phyloP scores from a whole-genome alignment of 345 rosid species.

The Eucalyptus rudis region DNA sequence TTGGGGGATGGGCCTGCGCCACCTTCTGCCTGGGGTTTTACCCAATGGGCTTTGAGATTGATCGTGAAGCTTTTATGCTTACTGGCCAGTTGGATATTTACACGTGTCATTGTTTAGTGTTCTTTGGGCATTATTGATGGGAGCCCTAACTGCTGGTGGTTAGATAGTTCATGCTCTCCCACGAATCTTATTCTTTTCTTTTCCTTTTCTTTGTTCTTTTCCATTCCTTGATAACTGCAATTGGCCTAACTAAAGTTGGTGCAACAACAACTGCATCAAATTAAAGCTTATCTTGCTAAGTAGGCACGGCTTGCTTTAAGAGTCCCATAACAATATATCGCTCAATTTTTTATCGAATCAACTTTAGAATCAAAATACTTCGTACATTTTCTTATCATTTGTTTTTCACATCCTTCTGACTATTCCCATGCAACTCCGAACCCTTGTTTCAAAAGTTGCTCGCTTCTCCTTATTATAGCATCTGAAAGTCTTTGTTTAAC shows the following conservation, averaged over 20 bases:
- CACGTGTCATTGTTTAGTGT: not conserved
- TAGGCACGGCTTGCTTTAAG: not conserved
- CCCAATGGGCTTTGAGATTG: not conserved
- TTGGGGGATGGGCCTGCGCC: not conserved
- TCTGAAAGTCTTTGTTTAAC: not conserved
- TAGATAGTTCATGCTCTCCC: not conserved
- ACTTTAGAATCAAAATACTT: accelerated
- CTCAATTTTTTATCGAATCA: not conserved
- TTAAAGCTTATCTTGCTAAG: not conserved
- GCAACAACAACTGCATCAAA: not conserved
- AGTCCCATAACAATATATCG: accelerated
- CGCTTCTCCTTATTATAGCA: not conserved
- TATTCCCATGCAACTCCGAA: not conserved
- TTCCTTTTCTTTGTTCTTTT: not conserved
- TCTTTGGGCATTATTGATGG: not conserved
- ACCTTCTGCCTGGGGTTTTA: not conserved
- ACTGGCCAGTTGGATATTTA: not conserved
- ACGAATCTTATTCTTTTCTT: not conserved
- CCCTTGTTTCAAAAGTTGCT: not conserved
- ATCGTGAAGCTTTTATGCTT: not conserved
- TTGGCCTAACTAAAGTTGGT: not conserved
- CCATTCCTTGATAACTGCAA: not conserved
- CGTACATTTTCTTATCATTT: not conserved
- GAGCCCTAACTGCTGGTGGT: not conserved
- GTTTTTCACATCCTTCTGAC: accelerated